phyloP scores from a whole-genome alignment of 2,329 filamentous ascomycete genomes.

The Ambrosiella beaveri region DNA sequence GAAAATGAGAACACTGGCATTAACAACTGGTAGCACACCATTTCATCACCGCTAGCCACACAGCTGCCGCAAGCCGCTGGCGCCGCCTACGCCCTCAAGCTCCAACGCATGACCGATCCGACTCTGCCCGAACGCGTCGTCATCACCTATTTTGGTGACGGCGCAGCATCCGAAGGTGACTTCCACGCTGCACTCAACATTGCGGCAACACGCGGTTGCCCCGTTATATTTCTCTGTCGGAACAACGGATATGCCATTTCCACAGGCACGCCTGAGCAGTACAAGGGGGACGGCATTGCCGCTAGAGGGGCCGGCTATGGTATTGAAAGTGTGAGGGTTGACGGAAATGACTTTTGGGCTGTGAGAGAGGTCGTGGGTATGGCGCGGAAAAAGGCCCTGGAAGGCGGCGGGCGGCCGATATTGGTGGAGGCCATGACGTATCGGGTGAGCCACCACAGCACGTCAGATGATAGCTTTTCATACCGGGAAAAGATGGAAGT shows the following conservation, averaged over 20 bases:
- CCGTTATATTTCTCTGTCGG: conserved; percentile 75
- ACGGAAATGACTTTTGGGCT: conserved; percentile 89
- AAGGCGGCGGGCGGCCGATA: conserved; percentile 65
- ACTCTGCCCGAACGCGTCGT: conserved; percentile 50
- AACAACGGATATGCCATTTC: conserved; percentile 90
- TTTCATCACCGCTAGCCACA: conserved; percentile 67
- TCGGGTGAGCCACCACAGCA: conserved; percentile 94
- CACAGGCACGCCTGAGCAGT: conserved; percentile 78
- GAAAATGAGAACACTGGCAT: background rate
- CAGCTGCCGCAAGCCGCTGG: conserved; percentile 80
- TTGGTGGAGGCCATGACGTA: conserved; percentile 95
- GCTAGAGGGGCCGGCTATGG: conserved; percentile 76
- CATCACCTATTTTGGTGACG: conserved; percentile 79
- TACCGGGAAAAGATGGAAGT: conserved; percentile 89
- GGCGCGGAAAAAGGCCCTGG: conserved; percentile 61
- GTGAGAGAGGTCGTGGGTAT: conserved; percentile 63
- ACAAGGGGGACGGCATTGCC: conserved; percentile 80
- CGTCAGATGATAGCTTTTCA: conserved; percentile 89
- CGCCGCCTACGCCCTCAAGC: conserved; percentile 72
- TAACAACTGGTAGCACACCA: conserved; percentile 44
- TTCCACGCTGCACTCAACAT: conserved; percentile 87
- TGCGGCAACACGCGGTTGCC: conserved; percentile 73
- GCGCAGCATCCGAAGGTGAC: conserved; percentile 77
- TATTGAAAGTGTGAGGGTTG: conserved; percentile 82
- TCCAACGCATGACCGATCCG: conserved; percentile 58